A percentile compares a stretch with the other conserved stretches of the same genome.
phyloP scores from a whole-genome alignment of 768 basidiomycete genomes.

The Brasilioporus rufonigricans region DNA sequence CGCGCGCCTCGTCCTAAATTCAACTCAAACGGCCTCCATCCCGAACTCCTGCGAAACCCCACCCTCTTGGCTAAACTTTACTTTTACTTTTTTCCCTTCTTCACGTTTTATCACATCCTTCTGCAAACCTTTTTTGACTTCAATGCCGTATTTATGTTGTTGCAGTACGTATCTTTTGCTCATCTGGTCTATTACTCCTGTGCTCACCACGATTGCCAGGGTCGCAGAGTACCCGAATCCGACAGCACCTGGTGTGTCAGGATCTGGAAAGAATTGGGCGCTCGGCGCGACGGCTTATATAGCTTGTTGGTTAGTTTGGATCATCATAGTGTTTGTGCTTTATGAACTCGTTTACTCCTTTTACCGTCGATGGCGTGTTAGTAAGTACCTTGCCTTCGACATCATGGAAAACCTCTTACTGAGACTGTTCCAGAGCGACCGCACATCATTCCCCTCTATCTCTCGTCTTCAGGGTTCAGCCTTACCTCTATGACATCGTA shows the following conservation, averaged over 20 bases:
- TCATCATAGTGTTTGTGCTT: slow-evolving; percentile 66
- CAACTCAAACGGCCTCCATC: slow-evolving; percentile 61
- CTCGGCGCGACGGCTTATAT: slow-evolving; percentile 81
- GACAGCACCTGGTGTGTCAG: slow-evolving; percentile 62
- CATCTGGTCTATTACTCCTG: background rate
- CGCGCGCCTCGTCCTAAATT: slow-evolving; percentile 60
- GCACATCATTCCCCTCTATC: slow-evolving; percentile 76
- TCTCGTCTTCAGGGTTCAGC: slow-evolving; percentile 76
- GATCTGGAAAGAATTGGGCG: slow-evolving; percentile 77
- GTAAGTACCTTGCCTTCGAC: slow-evolving; percentile 47
- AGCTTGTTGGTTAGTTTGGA: slow-evolving; percentile 76
- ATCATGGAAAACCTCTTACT: slow-evolving; percentile 9
- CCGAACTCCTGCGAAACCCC: slow-evolving; percentile 65
- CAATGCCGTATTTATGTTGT: slow-evolving; percentile 78
- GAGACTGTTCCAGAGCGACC: slow-evolving; percentile 65
- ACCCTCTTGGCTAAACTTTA: slow-evolving; percentile 52
- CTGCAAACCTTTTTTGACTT: slow-evolving; percentile 88
- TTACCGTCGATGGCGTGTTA: slow-evolving; percentile 71
- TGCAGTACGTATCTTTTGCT: slow-evolving; percentile 62
- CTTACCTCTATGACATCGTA: slow-evolving; percentile 77
- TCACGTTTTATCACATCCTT: slow-evolving; percentile 69
- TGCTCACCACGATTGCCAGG: slow-evolving; percentile 39
- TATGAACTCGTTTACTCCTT: slow-evolving; percentile 81
- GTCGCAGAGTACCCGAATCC: slow-evolving; percentile 75
- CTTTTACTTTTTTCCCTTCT: slow-evolving; percentile 67